A percentile compares a stretch with the other conserved stretches of the same genome.
These are phyloP conservation scores for Coniferiporia weirii DNA, from an alignment of 1,284 basidiomycete species.

Conservation along the genomic window DNA sequence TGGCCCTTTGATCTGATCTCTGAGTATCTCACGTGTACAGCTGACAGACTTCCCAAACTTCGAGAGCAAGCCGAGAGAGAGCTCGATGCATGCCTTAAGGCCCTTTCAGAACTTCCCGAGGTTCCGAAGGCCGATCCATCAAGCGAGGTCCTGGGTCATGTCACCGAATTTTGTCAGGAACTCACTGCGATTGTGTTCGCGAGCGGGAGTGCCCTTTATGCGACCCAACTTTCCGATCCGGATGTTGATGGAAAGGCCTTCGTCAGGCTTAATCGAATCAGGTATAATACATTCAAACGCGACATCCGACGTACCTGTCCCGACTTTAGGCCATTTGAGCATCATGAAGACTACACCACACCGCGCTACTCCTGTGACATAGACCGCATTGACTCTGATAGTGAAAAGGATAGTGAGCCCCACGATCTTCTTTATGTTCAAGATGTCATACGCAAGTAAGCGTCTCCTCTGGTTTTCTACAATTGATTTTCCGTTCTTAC, in stretches of 20 bases:
- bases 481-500: background rate
- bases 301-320: constrained; percentile 18
- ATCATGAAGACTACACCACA: background rate
- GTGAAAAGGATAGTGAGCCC: background rate
- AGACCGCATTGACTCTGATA: background rate
- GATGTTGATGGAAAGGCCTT: constrained; percentile 6
- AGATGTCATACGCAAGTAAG: constrained; percentile 3
- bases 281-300: constrained; percentile 16
- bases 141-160: constrained; percentile 39
- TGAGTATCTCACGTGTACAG: background rate
- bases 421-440: constrained; percentile 5
- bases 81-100: constrained; percentile 32
- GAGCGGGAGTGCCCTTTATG: background rate
- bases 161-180: constrained; percentile 40
- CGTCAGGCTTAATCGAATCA: constrained; percentile 13
- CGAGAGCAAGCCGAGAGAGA: constrained; percentile 32
- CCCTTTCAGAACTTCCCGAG: constrained; percentile 39
- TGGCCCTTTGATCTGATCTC: background rate
- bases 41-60: constrained; percentile 38
- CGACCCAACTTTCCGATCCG: background rate
- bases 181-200: constrained; percentile 25
- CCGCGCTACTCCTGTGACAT: background rate
- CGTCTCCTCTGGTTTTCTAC: background rate
- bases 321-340: constrained; percentile 17
- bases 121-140: constrained; percentile 36